Conservation (phyloP, 495 filamentous ascomycete genomes). For the Choiromyces venosus region DNA sequence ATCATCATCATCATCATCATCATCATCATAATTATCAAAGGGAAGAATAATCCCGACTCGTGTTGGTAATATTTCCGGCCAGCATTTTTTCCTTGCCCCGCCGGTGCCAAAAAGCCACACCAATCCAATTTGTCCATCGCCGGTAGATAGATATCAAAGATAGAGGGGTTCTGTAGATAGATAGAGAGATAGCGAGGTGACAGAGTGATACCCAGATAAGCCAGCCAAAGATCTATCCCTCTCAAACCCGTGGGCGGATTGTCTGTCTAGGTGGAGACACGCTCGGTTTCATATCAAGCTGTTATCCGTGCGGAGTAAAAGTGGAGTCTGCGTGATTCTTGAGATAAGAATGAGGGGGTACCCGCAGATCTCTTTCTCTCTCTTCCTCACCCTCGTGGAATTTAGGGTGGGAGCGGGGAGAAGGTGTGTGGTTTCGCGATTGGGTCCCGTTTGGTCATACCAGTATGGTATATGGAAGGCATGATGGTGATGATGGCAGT, state of each 20-base stretch:
- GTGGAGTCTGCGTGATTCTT: not conserved
- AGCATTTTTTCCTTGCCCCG: not conserved
- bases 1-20: not conserved
- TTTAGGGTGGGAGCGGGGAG: not conserved
- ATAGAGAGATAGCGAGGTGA: not conserved
- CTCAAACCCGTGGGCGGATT: not conserved
- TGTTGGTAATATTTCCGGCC: not conserved
- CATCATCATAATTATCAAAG: not conserved
- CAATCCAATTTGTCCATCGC: not conserved
- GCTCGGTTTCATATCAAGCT: slow-evolving; percentile 4
- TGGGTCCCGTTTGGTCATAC: not conserved
- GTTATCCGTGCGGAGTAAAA: not conserved
- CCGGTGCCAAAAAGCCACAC: not conserved
- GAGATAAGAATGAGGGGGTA: not conserved
- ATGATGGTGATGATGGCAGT: not conserved
- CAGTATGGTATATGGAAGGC: not conserved
- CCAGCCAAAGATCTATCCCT: slow-evolving; percentile 1
- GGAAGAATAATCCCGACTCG: not conserved
- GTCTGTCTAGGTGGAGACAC: not conserved
- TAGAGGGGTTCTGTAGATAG: not conserved
- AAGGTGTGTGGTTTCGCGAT: not conserved
- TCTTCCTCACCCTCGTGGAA: not conserved
- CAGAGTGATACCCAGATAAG: not conserved
- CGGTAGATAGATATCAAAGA: not conserved
- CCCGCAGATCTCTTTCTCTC: not conserved